Evolutionary conservation across 78 protist species (phyloP).

Genomic region (Protostelium mycophagum): DNA sequence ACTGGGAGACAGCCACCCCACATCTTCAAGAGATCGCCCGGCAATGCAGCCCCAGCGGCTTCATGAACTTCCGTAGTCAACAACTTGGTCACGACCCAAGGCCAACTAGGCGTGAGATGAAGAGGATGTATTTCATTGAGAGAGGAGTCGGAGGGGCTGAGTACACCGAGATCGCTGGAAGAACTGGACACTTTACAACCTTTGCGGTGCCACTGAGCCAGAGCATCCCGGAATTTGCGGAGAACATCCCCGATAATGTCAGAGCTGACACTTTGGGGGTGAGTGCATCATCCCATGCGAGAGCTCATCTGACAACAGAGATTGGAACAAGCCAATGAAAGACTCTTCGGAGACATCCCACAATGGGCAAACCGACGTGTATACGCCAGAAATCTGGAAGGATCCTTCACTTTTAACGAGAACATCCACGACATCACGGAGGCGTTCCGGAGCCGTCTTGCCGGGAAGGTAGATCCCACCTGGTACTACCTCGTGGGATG

Average conservation of each 20-base stretch:
- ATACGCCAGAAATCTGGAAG: neutral
- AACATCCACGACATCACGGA: neutral
- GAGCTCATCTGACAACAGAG: neutral
- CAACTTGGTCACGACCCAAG: neutral
- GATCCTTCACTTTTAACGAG: neutral
- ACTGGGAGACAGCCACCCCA: neutral
- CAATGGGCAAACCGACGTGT: neutral
- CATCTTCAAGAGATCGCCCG: neutral
- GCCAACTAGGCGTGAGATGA: neutral
- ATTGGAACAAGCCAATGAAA: neutral
- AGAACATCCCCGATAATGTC: neutral
- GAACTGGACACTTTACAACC: neutral
- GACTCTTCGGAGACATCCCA: neutral
- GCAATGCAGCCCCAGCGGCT: neutral
- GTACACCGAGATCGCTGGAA: neutral
- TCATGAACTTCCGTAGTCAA: neutral
- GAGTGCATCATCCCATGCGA: neutral
- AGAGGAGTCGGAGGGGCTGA: neutral
- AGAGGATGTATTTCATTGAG: neutral
- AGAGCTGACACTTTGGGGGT: neutral
- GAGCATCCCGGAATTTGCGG: neutral
- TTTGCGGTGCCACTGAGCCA: neutral
- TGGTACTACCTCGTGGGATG: neutral
- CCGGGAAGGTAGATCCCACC: neutral
- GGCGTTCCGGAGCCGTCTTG: neutral